Conservation (phyloP, 2,329 filamentous ascomycete species). For the Bipolaris sorokiniana region DNA sequence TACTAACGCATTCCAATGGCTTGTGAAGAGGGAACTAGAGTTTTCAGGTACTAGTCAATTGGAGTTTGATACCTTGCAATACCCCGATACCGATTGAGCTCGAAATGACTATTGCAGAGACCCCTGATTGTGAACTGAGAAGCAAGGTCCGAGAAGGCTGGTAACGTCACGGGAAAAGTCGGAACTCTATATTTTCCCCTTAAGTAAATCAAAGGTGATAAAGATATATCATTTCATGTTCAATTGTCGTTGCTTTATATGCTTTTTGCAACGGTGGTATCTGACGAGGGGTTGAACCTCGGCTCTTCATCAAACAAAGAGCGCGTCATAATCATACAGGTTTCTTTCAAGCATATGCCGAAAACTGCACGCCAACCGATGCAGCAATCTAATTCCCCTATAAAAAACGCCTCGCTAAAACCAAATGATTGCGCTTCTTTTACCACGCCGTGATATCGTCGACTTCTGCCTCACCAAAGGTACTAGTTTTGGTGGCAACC, state of each 20-base stretch:
- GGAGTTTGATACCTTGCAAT: too few relatives aligned
- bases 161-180: too few relatives aligned
- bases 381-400: constrained; percentile 13
- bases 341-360: constrained; percentile 50
- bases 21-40: neutral
- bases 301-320: constrained; percentile 24
- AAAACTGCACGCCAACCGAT: constrained; percentile 38
- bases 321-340: constrained; percentile 33
- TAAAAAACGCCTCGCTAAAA: constrained; percentile 38
- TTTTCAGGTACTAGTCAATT: neutral
- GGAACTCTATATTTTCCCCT: neutral
- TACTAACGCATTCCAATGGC: neutral
- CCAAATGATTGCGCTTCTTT: constrained; percentile 4
- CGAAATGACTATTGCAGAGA: neutral
- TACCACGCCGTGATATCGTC: constrained; percentile 97
- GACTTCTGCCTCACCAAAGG: constrained; percentile 93
- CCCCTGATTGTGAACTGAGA: neutral
- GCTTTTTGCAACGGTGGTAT: neutral
- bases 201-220: too few relatives aligned
- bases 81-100: neutral
- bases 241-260: neutral
- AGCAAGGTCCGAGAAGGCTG: neutral
- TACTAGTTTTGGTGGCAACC: constrained; percentile 82
- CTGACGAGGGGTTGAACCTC: constrained; percentile 46
- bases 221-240: neutral